A percentile compares a stretch with the other conserved stretches of the same genome.
phyloP scores from a whole-genome alignment of 139 green algal genomes.

The Tetradesmus obliquus region DNA sequence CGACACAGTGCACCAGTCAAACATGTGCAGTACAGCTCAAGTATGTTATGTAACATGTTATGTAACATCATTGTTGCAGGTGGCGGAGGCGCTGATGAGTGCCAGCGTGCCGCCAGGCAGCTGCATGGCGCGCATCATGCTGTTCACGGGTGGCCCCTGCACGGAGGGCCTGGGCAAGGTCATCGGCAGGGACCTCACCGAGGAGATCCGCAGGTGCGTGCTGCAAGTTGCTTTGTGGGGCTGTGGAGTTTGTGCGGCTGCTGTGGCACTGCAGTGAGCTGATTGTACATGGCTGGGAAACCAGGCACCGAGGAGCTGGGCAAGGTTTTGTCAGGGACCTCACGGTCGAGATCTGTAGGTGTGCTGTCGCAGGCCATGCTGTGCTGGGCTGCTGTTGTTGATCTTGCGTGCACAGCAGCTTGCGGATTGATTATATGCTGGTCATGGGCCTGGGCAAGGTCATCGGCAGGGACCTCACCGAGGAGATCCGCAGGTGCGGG shows the following conservation, averaged over 20 bases:
- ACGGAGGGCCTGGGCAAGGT: slow-evolving; percentile 93
- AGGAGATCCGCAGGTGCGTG: slow-evolving; percentile 86
- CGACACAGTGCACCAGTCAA: too few relatives aligned
- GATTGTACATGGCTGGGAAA: neutral
- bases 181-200: slow-evolving; percentile 84
- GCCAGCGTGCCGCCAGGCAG: slow-evolving; percentile 80
- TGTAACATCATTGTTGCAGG: slow-evolving; percentile 54
- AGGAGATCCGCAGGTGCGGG: slow-evolving; percentile 76
- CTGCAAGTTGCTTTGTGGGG: neutral
- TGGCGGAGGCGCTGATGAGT: slow-evolving; percentile 86
- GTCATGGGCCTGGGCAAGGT: slow-evolving; percentile 77
- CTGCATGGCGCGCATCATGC: slow-evolving; percentile 85
- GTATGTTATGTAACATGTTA: too few relatives aligned
- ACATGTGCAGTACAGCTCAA: too few relatives aligned
- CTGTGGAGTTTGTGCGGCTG: neutral
- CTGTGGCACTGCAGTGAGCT: neutral
- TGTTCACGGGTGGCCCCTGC: slow-evolving; percentile 93
- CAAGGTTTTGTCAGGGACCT: slow-evolving; percentile 90
- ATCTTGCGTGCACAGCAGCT: too few relatives aligned
- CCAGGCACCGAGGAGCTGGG: slow-evolving; percentile 47
- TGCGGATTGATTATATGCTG: too few relatives aligned
- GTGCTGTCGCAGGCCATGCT: neutral
- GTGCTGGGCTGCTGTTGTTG: too few relatives aligned
- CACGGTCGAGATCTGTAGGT: slow-evolving; percentile 88
- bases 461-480: slow-evolving; percentile 85